phyloP scores from a whole-genome alignment of 768 basidiomycete species.

The Hortiboletus campestris region DNA sequence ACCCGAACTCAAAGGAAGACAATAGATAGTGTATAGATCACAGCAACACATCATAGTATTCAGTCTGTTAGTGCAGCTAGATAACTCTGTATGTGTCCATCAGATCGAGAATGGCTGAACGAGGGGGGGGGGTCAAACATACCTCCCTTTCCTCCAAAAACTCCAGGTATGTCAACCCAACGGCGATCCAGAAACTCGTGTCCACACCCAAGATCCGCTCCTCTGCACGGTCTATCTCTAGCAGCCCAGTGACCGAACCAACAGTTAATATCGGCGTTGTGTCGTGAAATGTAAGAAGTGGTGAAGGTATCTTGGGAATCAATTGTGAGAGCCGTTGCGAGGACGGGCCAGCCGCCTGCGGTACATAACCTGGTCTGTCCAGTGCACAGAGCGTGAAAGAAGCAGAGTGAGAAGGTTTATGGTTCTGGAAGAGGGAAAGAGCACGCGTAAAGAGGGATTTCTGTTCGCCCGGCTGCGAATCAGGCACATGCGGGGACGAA shows the following conservation, averaged over 20 bases:
- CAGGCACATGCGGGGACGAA: constrained; percentile 37
- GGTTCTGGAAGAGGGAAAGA: constrained; percentile 45
- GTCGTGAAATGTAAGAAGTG: constrained; percentile 69
- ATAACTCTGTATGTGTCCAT: constrained; percentile 46
- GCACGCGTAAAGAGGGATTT: constrained; percentile 51
- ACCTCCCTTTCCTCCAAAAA: constrained; percentile 80
- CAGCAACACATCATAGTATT: constrained; percentile 1
- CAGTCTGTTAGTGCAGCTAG: constrained; percentile 51
- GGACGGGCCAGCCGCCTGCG: constrained; percentile 20
- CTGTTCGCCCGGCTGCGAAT: constrained; percentile 26
- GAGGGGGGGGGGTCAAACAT: constrained; percentile 24
- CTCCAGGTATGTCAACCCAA: constrained; percentile 72
- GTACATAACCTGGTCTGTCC: constrained; percentile 16
- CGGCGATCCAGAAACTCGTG: constrained; percentile 73
- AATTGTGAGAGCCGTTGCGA: constrained; percentile 21
- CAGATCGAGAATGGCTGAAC: neutral
- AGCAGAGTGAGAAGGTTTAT: constrained; percentile 54
- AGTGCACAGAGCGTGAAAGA: constrained; percentile 54
- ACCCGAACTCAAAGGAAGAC: neutral
- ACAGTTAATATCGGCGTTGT: constrained; percentile 65
- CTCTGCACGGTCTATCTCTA: constrained; percentile 61
- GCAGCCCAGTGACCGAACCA: constrained; percentile 53
- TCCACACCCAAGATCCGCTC: constrained; percentile 65
- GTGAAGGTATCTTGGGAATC: constrained; percentile 34
- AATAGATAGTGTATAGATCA: constrained; percentile 8